Evolutionary conservation across 2,329 filamentous ascomycete genomes (phyloP).

Genomic region (Setomelanomma holmii): DNA sequence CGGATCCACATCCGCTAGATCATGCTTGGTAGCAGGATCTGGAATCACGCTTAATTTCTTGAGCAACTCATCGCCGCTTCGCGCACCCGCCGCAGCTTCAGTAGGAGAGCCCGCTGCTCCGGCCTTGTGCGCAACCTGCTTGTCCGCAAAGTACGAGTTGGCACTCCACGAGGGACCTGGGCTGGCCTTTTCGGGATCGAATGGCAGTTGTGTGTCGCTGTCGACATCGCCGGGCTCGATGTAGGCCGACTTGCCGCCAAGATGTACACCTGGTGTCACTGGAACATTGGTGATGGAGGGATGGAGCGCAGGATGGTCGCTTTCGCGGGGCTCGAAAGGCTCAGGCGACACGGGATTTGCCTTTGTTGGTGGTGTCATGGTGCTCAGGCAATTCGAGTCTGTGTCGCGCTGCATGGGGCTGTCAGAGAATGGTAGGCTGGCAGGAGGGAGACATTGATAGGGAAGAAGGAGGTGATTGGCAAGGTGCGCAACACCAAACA

Average conservation of each 20-base stretch:
- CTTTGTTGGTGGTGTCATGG: conserved; percentile 37
- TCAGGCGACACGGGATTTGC: conserved; percentile 22
- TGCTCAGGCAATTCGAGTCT: conserved; percentile 14
- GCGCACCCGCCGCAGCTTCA: conserved; percentile 54
- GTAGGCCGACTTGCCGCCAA: conserved; percentile 48
- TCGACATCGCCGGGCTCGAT: conserved; percentile 30
- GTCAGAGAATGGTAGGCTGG: conserved; percentile 19
- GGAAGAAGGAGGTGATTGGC: conserved; percentile 10
- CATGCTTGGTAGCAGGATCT: conserved; percentile 46
- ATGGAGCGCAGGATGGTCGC: conserved; percentile 50
- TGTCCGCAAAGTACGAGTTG: conserved; percentile 45
- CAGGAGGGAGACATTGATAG: conserved; percentile 5
- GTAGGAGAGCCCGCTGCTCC: conserved; percentile 50
- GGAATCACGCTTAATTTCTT: conserved; percentile 59
- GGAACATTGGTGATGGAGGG: conserved; percentile 49
- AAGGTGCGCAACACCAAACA: conserved; percentile 6
- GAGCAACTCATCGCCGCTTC: conserved; percentile 59
- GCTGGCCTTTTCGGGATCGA: conserved; percentile 37
- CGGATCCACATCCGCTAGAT: conserved; percentile 60
- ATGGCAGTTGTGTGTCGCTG: conserved; percentile 31
- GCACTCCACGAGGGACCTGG: conserved; percentile 47
- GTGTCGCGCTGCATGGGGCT: conserved; percentile 31
- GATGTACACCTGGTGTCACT: conserved; percentile 52
- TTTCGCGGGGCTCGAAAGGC: conserved; percentile 31
- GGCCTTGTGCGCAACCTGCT: conserved; percentile 23